Conservation (phyloP, 495 filamentous ascomycete species). For the Hyaloscypha bicolor region DNA sequence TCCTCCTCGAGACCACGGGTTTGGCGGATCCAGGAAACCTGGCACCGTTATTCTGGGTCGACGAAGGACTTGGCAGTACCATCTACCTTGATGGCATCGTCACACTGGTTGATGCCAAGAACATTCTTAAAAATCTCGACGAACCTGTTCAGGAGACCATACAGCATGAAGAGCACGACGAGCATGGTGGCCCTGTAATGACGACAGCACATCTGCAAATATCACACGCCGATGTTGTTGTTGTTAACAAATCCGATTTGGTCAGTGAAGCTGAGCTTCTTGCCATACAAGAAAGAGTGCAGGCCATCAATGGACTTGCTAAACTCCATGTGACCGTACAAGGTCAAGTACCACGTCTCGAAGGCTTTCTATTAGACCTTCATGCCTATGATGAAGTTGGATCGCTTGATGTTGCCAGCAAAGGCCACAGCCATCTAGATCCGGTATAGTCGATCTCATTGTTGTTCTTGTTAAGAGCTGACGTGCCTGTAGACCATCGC, state of each 20-base stretch:
- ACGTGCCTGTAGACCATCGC: slow-evolving; percentile 69
- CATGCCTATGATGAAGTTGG: slow-evolving; percentile 89
- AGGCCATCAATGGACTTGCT: slow-evolving; percentile 87
- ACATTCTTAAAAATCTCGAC: slow-evolving; percentile 78
- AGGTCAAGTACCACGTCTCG: slow-evolving; percentile 76
- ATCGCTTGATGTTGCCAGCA: slow-evolving; percentile 62
- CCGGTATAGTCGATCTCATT: slow-evolving; percentile 53
- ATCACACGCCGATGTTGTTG: slow-evolving; percentile 92
- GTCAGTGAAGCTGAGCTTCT: slow-evolving; percentile 71
- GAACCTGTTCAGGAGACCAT: slow-evolving; percentile 60
- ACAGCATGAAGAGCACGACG: slow-evolving; percentile 50
- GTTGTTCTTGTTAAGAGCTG: background rate
- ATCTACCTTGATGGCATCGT: slow-evolving; percentile 98
- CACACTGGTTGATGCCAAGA: slow-evolving; percentile 93
- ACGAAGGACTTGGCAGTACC: slow-evolving; percentile 88
- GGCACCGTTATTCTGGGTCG: slow-evolving; percentile 95
- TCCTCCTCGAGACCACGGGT: slow-evolving; percentile 94
- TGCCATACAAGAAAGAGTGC: slow-evolving; percentile 64
- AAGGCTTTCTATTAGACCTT: slow-evolving; percentile 83
- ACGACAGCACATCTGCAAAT: slow-evolving; percentile 96
- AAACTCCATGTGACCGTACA: slow-evolving; percentile 80
- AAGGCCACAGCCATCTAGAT: slow-evolving; percentile 82
- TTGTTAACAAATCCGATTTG: slow-evolving; percentile 93
- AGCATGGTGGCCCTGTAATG: slow-evolving; percentile 63
- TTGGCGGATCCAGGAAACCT: slow-evolving; percentile 95